Evolutionary conservation across 345 rosid species (phyloP).

Genomic region (Limnanthes douglasii): DNA sequence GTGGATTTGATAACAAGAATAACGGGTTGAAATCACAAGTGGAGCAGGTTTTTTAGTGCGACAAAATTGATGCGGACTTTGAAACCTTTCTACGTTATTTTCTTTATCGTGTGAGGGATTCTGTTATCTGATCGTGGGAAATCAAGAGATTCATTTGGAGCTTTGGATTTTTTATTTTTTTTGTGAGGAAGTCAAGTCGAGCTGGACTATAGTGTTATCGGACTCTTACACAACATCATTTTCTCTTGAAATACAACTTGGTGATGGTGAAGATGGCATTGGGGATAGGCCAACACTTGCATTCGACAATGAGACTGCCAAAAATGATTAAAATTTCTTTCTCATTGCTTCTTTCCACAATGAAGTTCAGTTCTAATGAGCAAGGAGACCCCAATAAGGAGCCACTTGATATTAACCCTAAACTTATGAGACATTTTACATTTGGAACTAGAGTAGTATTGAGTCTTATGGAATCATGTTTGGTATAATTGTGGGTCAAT

Average conservation of each 20-base stretch:
- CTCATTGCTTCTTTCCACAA: slow-evolving; percentile 23
- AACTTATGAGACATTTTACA: slow-evolving; percentile 50
- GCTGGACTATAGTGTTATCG: slow-evolving; percentile 47
- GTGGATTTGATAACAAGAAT: slow-evolving; percentile 9
- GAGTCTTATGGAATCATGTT: slow-evolving; percentile 95
- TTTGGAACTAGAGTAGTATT: slow-evolving; percentile 84
- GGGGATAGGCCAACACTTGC: slow-evolving; percentile 5
- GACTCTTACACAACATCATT: slow-evolving; percentile 29
- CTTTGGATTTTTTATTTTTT: slow-evolving; percentile 24
- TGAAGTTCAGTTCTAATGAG: slow-evolving; percentile 15
- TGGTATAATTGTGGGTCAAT: slow-evolving; percentile 89
- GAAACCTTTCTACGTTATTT: slow-evolving; percentile 42
- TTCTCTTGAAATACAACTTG: slow-evolving; percentile 41
- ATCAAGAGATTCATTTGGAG: slow-evolving; percentile 33
- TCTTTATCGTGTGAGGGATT: slow-evolving; percentile 59
- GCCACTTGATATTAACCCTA: slow-evolving; percentile 32
- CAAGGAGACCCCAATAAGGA: slow-evolving; percentile 10
- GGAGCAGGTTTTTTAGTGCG: slow-evolving; percentile 30
- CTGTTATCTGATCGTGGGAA: slow-evolving; percentile 13
- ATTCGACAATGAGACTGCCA: slow-evolving; percentile 9
- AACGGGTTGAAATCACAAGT: slow-evolving; percentile 49
- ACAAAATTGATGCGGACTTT: slow-evolving; percentile 24
- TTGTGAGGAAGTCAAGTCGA: slow-evolving; percentile 34
- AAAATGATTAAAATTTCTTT: slow-evolving; percentile 14
- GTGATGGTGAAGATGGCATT: slow-evolving; percentile 11